These are phyloP conservation scores for Citrus unshiu DNA, from an alignment of 345 rosid genomes.

Conservation along the genomic window DNA sequence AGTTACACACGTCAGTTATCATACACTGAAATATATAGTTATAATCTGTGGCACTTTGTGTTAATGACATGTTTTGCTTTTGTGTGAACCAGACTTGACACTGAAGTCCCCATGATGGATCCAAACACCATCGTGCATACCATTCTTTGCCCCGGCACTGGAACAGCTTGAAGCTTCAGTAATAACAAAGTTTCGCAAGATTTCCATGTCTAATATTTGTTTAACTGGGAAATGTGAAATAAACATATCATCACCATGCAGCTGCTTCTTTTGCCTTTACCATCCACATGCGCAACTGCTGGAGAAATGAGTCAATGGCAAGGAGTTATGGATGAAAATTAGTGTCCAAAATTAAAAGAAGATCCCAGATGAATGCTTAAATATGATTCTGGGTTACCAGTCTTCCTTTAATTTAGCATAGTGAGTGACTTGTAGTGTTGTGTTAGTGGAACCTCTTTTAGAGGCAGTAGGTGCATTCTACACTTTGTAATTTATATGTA, in stretches of 20 bases:
- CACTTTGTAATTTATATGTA: not conserved
- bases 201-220: not conserved
- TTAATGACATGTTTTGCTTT: not conserved
- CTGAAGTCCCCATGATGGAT: not conserved
- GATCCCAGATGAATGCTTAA: not conserved
- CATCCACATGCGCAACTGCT: not conserved
- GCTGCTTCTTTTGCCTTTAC: constrained; percentile 1
- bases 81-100: constrained; percentile 2
- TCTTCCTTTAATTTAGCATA: not conserved
- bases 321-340: not conserved
- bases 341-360: not conserved
- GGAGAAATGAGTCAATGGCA: not conserved
- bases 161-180: not conserved
- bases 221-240: not conserved
- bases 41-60: not conserved
- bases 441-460: not conserved
- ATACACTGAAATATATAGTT: not conserved
- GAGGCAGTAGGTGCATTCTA: not conserved
- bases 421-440: not conserved
- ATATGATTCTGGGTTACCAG: not conserved
- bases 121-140: not conserved
- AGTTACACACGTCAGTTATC: not conserved
- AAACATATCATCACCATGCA: not conserved
- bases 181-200: not conserved
- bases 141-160: not conserved